Base-by-base conservation (phyloP, 2,329 filamentous ascomycete genomes). In the Fusarium papillatum region DNA sequence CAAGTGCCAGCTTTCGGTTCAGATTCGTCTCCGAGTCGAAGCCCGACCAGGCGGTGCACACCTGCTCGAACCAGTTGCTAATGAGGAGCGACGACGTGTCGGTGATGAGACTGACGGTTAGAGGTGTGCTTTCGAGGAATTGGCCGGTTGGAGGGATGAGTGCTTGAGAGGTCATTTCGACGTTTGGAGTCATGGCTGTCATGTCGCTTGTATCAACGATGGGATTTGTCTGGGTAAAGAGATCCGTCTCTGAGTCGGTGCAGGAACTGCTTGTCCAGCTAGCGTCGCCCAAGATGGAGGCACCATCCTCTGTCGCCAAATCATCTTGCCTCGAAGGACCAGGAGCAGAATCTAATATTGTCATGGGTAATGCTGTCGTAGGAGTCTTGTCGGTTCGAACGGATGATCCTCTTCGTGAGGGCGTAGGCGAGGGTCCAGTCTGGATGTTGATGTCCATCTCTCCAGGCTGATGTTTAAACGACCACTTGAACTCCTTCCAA, bases 1-100 rank as follows among this genome's bases (percentile, higher is more conserved):
- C 80, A 7, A 80, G 79, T 3, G 84, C 85, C 9, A 86, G 77
- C 39, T 80, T 83, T 0, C 85, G 83, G 57, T 86, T 86, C 29
- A 84, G 78, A 26, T 86, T 86, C 5, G 77, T 70, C 19, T 81
- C 76, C 19, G 84, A 86, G 70, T 86, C 85, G 36, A 84, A 85
- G 7, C 82, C 84, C 1, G 85, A 86, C 84, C 85, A 86, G 17
- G 82, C 78, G 1, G 84, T 80, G 46, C 85, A 86, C 9, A 86
- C 85, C 17, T 84, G 80, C 1, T 82, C 80, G 64, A 86, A 86
- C 85, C 85, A 86, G 66, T 80, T 80, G 60, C 75, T 80, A 26
- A 86, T 83, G 13, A 86, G 80, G 1, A 83, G 78, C 0, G 82
- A 81, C 1, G 82, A 81, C 5, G 79, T 80, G 41, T 84, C 81